Base-by-base conservation (phyloP, 83 land plant genomes). In the Picea abies region DNA sequence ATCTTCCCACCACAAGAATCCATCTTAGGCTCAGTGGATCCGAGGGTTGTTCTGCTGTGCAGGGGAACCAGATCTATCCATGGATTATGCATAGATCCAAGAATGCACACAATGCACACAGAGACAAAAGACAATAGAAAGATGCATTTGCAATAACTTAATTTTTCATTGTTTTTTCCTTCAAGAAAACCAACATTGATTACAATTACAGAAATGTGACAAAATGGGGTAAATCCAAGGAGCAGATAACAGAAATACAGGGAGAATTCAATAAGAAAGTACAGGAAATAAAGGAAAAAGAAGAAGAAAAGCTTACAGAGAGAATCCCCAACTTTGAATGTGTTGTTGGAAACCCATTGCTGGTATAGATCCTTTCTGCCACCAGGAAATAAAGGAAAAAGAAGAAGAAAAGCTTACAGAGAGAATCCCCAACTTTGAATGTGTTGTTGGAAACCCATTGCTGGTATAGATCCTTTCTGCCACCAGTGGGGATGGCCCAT, bases 341-440 rank as follows among this genome's bases (percentile, higher is more conserved):
- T 49, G 69, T 84, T 87, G 5, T 84, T 78, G 62, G 85, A 76
- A 23, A 88, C 62, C 94, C 94, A 92, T 8, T 76, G 12, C 11
- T 84, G 20, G 87, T 92, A 92, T 77, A 92, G 79, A 1, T 80
- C 60, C 0, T 87, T 71, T 23, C 84, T 88, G 80, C 88, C 82
- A 12, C 85, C 35, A 41, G 90, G n/a, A n/a, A n/a, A n/a, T n/a
- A n/a, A n/a, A n/a, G n/a, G n/a, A n/a, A n/a, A n/a, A n/a, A n/a
- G 44, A 25, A 77, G 64, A 73, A 67, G 22, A 2, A 76, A 68
- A 7, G 76, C 91, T 88, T 89, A 92, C 94, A 78, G 63, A 90
- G 87, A 25, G 94, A 89, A 56, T 92, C 94, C 70, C 94, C 94
- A 84, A 90, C 65, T 76, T 75, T 81, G 88, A 88, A 85, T 15